Percentiles rank a stretch among this genome's conserved stretches.
These are phyloP conservation scores for Falciphora oryzae DNA, from an alignment of 2,329 filamentous ascomycete species.

Conservation along the genomic window DNA sequence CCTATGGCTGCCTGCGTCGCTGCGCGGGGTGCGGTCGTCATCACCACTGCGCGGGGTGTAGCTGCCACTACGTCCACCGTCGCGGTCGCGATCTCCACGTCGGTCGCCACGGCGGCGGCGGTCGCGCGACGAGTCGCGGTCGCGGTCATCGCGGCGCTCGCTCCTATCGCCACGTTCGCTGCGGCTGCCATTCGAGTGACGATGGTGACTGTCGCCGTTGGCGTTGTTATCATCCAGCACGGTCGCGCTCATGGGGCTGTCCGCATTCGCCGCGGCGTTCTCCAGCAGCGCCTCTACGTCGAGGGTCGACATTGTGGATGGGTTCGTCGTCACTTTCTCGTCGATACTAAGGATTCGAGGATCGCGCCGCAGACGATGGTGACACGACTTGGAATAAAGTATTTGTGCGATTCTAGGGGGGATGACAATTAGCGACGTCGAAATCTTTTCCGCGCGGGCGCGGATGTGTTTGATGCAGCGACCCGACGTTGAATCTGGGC, in stretches of 20 bases:
- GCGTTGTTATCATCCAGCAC: constrained; percentile 34
- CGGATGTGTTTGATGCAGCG: neutral
- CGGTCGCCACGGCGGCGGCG: constrained; percentile 31
- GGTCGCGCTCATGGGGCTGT: constrained; percentile 32
- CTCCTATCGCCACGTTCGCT: constrained; percentile 37
- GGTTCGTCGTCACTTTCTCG: neutral
- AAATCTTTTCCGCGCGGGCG: neutral
- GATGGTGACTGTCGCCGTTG: constrained; percentile 45
- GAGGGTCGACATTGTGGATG: constrained; percentile 53
- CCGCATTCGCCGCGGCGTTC: constrained; percentile 58
- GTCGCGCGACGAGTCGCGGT: constrained; percentile 24
- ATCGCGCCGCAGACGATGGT: neutral
- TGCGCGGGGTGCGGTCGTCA: constrained; percentile 33
- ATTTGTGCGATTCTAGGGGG: neutral
- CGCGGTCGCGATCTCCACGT: constrained; percentile 43
- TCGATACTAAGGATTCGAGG: neutral
- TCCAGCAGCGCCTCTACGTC: constrained; percentile 91
- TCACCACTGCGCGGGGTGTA: constrained; percentile 21
- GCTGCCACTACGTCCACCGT: constrained; percentile 52
- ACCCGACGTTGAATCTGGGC: neutral
- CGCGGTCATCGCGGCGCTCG: constrained; percentile 17
- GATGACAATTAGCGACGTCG: neutral
- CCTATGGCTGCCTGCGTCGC: constrained; percentile 65
- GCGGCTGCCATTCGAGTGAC: constrained; percentile 49
- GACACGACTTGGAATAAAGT: neutral